Evolutionary conservation across 2,329 filamentous ascomycete genomes (phyloP), one percentile per base, ranked within the genome.

Genomic region (Fusarium denticulatum): DNA sequence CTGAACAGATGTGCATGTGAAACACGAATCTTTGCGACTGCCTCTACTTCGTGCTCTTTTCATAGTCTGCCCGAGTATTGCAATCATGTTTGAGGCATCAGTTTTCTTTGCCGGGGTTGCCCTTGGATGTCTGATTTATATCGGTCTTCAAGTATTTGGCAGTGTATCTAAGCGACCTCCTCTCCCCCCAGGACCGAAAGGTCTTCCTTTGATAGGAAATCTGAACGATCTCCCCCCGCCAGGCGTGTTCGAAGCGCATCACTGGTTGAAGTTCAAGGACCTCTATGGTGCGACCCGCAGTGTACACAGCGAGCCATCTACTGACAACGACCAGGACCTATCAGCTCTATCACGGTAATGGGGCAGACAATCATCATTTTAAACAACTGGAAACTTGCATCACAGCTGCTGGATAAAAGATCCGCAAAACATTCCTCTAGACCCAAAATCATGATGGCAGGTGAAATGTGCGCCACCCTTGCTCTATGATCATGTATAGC

Each of bases 291-390:
- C 11, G 15, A 10, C 7, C 7, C 13, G 3, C 5, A 32, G 15
- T 18, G 5, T n/a, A 10, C 15, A 10, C 5, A 7, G 7, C 1
- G 7, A 10, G 6, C 4, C 46, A 32, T 7, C 11, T 49, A 7
- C 46, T 49, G 28, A 32, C 11, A 49, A 7, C 22, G 0, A 0
- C 4, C 22, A 32, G 46, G 46, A 1, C 7, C 80, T 4, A 73
- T 79, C 4, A 79, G 77, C 46, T 80, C 82, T 16, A 56, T 85
- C 22, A 84, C 79, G 0, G 78, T 83, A 4, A 66, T 85, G 34
- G 84, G 85, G 1, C 79, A 83, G 45, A 83, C 83, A 0, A 76
- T 85, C 9, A 72, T 86, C 15, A 76, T 86, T 22, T 69, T 86
- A 12, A 83, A 85, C 61, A 83, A 83, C 47, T 55, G 71, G 6